Evolutionary conservation across 495 filamentous ascomycete genomes (phyloP).

Genomic region (Apiosordaria backusii): DNA sequence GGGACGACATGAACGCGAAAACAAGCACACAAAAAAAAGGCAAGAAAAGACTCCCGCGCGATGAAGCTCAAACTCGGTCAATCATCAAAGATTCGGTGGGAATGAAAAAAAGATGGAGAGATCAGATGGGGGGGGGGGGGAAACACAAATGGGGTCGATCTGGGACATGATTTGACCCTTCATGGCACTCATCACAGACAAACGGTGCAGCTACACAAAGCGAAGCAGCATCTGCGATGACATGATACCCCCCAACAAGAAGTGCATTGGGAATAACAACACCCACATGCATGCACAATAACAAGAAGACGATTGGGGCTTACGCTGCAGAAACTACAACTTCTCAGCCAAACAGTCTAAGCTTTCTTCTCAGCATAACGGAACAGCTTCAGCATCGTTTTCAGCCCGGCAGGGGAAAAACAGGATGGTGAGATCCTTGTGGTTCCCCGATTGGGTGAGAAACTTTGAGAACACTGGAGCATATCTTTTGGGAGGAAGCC

Average conservation of each 20-base stretch:
- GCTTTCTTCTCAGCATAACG: not conserved
- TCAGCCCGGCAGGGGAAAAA: not conserved
- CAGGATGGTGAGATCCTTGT: not conserved
- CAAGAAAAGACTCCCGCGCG: not conserved
- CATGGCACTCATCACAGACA: too few relatives aligned
- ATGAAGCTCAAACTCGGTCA: not conserved
- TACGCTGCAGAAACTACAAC: too few relatives aligned
- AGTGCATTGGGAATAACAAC: too few relatives aligned
- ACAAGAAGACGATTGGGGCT: too few relatives aligned
- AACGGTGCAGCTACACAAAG: too few relatives aligned
- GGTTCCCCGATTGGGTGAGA: not conserved
- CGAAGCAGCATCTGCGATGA: too few relatives aligned
- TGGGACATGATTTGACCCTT: not conserved
- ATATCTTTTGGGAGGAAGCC: not conserved
- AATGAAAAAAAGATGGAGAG: not conserved
- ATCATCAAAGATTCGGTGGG: not conserved
- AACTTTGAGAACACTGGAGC: too few relatives aligned
- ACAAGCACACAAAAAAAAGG: not conserved
- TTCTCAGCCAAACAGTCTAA: not conserved
- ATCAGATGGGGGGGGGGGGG: not conserved
- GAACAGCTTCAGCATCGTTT: not conserved
- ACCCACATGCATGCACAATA: too few relatives aligned
- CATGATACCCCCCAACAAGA: too few relatives aligned
- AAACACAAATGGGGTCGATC: not conserved
- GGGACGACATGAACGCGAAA: not conserved